Conservation (phyloP, 331 rosid genomes). For the Pyrus hybrid region DNA sequence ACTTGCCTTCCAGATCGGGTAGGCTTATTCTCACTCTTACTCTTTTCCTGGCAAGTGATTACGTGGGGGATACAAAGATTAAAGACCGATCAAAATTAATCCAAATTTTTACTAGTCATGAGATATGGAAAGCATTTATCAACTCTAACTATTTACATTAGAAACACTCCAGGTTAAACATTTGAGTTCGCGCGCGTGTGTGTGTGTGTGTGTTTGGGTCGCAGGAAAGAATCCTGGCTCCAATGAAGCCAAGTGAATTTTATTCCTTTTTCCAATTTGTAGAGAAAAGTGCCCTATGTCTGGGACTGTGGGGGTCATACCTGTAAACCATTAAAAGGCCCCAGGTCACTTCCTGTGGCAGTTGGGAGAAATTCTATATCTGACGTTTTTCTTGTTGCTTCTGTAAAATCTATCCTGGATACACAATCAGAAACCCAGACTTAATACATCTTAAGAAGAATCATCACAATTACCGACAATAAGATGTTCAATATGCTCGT, state of each 20-base stretch:
- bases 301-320: conserved; percentile 13
- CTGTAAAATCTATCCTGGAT: conserved; percentile 67
- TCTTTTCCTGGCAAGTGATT: conserved; percentile 36
- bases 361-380: conserved; percentile 14
- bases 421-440: not conserved
- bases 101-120: not conserved
- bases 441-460: conserved; percentile 5
- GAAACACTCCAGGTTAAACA: not conserved
- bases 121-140: not conserved
- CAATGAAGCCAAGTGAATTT: not conserved
- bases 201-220: not conserved
- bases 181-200: not conserved
- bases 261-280: not conserved
- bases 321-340: conserved; percentile 24
- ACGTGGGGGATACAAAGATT: not conserved
- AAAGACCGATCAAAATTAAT: not conserved
- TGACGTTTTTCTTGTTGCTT: conserved; percentile 48
- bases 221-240: not conserved
- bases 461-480: conserved; percentile 9
- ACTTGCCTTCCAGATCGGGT: conserved; percentile 47
- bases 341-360: conserved; percentile 12
- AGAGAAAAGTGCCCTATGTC: not conserved
- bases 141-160: not conserved
- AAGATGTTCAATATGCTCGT: not conserved
- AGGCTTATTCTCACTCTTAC: conserved; percentile 26